These are phyloP conservation scores for Wickerhamomyces canadensis DNA, from an alignment of 805 yeast species.

Conservation along the genomic window DNA sequence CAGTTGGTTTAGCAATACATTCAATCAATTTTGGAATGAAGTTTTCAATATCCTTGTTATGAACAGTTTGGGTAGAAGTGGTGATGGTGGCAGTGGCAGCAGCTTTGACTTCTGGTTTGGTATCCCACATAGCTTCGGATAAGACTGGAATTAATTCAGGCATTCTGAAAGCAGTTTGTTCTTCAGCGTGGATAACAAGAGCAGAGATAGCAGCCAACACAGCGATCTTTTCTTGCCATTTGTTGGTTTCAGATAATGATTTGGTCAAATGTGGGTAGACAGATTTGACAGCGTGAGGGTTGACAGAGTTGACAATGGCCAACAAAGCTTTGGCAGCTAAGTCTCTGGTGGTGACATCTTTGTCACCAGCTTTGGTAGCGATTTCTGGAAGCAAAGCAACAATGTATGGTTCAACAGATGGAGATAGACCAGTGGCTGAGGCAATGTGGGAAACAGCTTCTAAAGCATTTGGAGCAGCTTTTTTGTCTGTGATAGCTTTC, in stretches of 20 bases:
- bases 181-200: constrained; percentile 91
- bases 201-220: constrained; percentile 78
- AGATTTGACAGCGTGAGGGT: constrained; percentile 91
- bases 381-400: constrained; percentile 71
- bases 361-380: constrained; percentile 83
- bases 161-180: constrained; percentile 97
- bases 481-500: constrained; percentile 75
- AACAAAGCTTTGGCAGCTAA: constrained; percentile 72
- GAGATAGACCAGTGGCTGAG: constrained; percentile 67
- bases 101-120: constrained; percentile 95
- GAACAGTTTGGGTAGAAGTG: constrained; percentile 94
- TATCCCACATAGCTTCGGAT: constrained; percentile 99
- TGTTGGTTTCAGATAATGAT: constrained; percentile 66
- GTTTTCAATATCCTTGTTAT: constrained; percentile 99
- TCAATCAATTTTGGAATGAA: constrained; percentile 96
- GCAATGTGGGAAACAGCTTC: constrained; percentile 85
- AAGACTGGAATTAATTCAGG: constrained; percentile 97
- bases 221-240: constrained; percentile 98
- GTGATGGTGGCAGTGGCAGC: constrained; percentile 95
- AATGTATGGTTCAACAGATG: constrained; percentile 94
- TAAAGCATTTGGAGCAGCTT: constrained; percentile 75
- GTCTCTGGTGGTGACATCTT: constrained; percentile 67
- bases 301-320: constrained; percentile 74
- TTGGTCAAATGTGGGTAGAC: constrained; percentile 74
- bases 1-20: constrained; percentile 95